Evolutionary conservation across 2,329 filamentous ascomycete species (phyloP).

Genomic region (Geosmithia morbida): DNA sequence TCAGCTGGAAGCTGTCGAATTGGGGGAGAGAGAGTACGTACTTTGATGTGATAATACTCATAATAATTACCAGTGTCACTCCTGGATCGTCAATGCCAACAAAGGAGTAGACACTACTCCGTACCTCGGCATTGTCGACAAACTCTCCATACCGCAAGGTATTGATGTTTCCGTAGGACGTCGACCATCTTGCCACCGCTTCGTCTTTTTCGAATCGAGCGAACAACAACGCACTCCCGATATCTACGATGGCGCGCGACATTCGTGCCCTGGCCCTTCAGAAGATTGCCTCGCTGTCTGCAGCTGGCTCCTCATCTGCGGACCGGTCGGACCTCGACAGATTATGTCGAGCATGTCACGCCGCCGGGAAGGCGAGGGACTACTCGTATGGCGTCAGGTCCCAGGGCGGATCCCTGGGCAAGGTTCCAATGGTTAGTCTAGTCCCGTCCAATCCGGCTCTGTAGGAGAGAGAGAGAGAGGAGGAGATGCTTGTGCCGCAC

Average conservation of each 20-base stretch:
- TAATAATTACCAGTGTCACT: no score
- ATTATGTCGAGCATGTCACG: conserved; percentile 42
- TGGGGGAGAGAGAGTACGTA: no score
- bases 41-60: no score
- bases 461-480: not conserved
- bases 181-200: not conserved
- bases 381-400: conserved; percentile 32
- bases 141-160: not conserved
- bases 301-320: conserved; percentile 37
- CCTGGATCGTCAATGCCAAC: no score
- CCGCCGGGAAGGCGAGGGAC: conserved; percentile 26
- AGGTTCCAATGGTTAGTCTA: conserved; percentile 43
- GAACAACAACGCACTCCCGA: not conserved
- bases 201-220: not conserved
- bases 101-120: no score
- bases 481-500: not conserved
- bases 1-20: no score
- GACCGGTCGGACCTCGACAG: conserved; percentile 50
- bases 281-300: conserved; percentile 50
- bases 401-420: conserved; percentile 25
- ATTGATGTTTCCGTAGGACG: not conserved
- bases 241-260: conserved; percentile 30
- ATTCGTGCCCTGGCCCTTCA: conserved; percentile 48
- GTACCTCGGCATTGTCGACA: not conserved
- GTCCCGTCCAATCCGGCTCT: no score